Conservation (phyloP, 1,139 yeast species). For the Lodderomyces elongisporus region DNA sequence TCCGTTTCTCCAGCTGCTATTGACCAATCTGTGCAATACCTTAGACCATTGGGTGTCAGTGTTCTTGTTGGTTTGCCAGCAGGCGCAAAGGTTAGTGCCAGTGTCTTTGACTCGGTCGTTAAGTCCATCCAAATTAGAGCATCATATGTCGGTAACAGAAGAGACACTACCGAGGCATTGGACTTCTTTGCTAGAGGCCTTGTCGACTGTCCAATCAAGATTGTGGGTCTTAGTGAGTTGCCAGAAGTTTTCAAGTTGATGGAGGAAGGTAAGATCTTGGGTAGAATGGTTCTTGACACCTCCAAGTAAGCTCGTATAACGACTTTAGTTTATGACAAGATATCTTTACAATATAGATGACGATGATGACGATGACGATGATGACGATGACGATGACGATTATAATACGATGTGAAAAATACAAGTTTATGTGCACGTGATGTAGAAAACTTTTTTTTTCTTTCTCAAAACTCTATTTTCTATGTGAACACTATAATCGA, state of each 20-base stretch:
- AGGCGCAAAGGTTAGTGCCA: conserved; percentile 58
- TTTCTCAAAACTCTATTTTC: too few relatives aligned
- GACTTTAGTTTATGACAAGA: conserved; percentile 50
- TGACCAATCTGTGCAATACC: conserved; percentile 57
- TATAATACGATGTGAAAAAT: too few relatives aligned
- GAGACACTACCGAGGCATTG: conserved; percentile 70
- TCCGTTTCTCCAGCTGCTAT: conserved; percentile 68
- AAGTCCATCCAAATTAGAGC: conserved; percentile 62
- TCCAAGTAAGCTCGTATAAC: conserved; percentile 35
- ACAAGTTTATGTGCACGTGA: too few relatives aligned
- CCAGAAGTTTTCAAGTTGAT: conserved; percentile 59
- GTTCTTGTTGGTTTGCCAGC: conserved; percentile 76
- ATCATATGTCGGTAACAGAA: conserved; percentile 78
- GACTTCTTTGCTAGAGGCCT: conserved; percentile 70
- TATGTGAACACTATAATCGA: too few relatives aligned
- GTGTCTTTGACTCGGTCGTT: conserved; percentile 62
- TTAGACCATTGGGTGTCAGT: conserved; percentile 65
- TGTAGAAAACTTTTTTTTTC: too few relatives aligned
- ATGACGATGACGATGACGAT: too few relatives aligned
- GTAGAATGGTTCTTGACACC: conserved; percentile 75
- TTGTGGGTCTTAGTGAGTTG: conserved; percentile 64
- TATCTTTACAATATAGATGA: conserved; percentile 9
- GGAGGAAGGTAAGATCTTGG: conserved; percentile 68
- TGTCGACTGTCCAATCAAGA: conserved; percentile 63
- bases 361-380: background rate